Base-by-base conservation (phyloP, 2,329 filamentous ascomycete species). In the Fusarium subtropicale region DNA sequence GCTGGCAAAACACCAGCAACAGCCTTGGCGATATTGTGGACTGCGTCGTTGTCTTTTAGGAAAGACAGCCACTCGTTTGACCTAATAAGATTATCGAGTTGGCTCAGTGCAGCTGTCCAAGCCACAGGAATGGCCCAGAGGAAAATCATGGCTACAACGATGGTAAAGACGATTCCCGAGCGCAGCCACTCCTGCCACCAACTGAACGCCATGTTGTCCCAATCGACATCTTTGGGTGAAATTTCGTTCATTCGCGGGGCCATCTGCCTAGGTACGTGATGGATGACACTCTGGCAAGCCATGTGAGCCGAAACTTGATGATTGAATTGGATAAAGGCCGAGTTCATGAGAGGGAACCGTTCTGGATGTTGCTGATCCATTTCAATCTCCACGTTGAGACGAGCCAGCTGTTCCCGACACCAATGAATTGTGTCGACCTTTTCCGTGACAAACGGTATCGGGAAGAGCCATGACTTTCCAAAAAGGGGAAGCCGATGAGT, bases 261-360 rank as follows among this genome's bases (percentile, higher is more conserved):
- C 96, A 99, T 99, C 46, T 97, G 92, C 73, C 92, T 92, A 2
- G 96, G 96, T 1, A 97, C 80, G 74, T 99, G 96, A 77, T 98
- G 94, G 39, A 92, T 94, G 46, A 97, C 86, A 48, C 93, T 90
- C 78, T 99, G 96, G 77, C 94, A 97, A 60, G 95, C 96, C 96
- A 99, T 98, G 75, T 99, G 96, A 0, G 96, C 96, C 8, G 95
- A 94, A 3, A 97, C 92, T 77, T 99, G 96, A 76, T 97, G 92
- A 76, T 99, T 97, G 85, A 99, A 99, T 77, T 99, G 96, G 65
- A 99, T 94, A 73, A 99, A 99, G 1, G 96, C 96, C 1, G 95
- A 97, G 75, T 92, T 97, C 94, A 97, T 97, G 47, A 94, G 81
- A 0, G 95, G 94, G 67, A 93, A 98, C 7, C 91, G 89, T 71